phyloP scores from a whole-genome alignment of 163 green algal genomes.

The Chloroidium sp. region DNA sequence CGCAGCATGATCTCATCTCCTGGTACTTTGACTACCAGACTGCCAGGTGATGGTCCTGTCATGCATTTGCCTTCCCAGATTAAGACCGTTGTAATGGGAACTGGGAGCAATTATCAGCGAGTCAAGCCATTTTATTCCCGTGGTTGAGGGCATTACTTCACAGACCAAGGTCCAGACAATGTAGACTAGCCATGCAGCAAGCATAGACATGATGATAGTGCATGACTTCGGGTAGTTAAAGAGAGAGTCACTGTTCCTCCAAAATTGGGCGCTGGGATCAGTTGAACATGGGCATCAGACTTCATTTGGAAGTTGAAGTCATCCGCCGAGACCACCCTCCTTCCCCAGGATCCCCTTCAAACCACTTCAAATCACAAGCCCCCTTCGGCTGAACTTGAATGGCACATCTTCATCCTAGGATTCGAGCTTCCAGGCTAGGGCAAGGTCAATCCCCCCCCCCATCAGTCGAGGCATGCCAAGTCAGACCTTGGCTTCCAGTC shows the following conservation, averaged over 20 bases:
- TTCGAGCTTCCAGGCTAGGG: not conserved
- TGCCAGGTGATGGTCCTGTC: constrained; percentile 11
- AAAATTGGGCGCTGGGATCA: no score
- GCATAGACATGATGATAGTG: not conserved
- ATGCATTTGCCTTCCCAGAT: not conserved
- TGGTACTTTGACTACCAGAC: constrained; percentile 70
- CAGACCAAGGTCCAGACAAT: not conserved
- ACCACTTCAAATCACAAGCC: not conserved
- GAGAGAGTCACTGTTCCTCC: no score
- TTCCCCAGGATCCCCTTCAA: not conserved
- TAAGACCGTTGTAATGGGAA: not conserved
- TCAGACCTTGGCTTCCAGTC: no score
- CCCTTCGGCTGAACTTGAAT: not conserved
- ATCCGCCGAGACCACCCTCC: no score
- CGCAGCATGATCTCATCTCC: constrained; percentile 61
- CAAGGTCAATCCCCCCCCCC: no score
- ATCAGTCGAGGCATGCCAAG: not conserved
- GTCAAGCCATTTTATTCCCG: not conserved
- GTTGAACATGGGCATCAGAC: no score
- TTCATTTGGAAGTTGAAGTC: no score
- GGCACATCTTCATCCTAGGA: not conserved
- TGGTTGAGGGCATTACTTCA: not conserved
- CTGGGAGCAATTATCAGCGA: not conserved
- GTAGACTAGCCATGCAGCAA: not conserved
- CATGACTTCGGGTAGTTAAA: not conserved